A percentile compares a stretch with the other conserved stretches of the same genome.
These are phyloP conservation scores for Botryosphaeria dothidea DNA, from an alignment of 2,329 filamentous ascomycete species.

Conservation along the genomic window DNA sequence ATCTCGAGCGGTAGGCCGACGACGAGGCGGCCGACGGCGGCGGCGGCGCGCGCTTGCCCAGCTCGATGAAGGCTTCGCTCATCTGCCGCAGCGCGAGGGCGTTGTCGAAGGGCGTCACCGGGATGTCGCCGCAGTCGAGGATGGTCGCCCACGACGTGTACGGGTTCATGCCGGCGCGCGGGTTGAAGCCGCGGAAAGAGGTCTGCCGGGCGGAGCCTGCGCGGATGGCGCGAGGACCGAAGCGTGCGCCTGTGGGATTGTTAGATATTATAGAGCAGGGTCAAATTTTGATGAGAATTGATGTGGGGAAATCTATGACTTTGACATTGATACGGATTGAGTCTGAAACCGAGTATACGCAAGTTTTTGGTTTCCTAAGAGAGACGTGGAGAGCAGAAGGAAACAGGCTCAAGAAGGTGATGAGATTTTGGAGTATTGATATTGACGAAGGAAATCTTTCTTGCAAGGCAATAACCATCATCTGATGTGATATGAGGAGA, in stretches of 20 bases:
- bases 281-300: too few relatives aligned
- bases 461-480: too few relatives aligned
- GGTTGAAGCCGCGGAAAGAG: constrained; percentile 78
- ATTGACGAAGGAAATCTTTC: too few relatives aligned
- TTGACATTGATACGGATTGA: too few relatives aligned
- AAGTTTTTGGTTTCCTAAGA: too few relatives aligned
- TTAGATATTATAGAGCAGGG: too few relatives aligned
- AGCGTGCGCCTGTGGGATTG: constrained; percentile 54
- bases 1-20: constrained; percentile 43
- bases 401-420: too few relatives aligned
- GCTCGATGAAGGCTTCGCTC: constrained; percentile 75
- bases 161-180: constrained; percentile 78
- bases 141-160: constrained; percentile 77
- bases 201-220: constrained; percentile 81
- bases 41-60: constrained; percentile 52
- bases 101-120: constrained; percentile 85
- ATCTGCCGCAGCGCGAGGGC: constrained; percentile 78
- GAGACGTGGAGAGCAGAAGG: background rate
- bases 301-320: background rate
- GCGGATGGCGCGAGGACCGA: constrained; percentile 85
- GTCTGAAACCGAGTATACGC: too few relatives aligned
- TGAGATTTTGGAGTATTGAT: too few relatives aligned
- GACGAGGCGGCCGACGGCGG: constrained; percentile 37
- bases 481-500: too few relatives aligned
- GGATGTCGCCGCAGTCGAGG: constrained; percentile 89